Conservation (phyloP, 768 basidiomycete species). For the Agaricus sinodeliciosus region DNA sequence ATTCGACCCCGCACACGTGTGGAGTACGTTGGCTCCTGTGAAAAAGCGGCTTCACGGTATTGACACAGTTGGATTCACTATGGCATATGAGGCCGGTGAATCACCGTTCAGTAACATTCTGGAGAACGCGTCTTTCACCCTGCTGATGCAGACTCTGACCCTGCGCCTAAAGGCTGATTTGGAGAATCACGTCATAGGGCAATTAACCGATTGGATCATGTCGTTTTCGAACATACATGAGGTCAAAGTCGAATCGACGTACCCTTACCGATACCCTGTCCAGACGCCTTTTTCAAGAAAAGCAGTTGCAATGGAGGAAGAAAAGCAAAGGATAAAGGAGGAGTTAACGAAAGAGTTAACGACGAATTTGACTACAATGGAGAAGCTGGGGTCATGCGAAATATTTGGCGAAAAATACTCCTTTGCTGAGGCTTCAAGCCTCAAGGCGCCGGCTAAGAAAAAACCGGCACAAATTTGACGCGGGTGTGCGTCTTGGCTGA, state of each 20-base stretch:
- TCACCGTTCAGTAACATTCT: conserved; percentile 4
- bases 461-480: neutral
- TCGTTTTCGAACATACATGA: conserved; percentile 4
- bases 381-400: conserved; percentile 3
- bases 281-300: neutral
- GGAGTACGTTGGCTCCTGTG: conserved; percentile 1
- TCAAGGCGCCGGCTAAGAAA: no score
- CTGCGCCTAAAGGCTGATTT: conserved; percentile 6
- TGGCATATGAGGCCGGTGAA: conserved; percentile 7
- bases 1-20: neutral
- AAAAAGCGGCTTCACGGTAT: neutral
- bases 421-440: neutral
- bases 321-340: conserved; percentile 1
- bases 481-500: neutral
- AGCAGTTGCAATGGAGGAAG: conserved; percentile 3
- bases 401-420: conserved; percentile 8
- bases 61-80: neutral
- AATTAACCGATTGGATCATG: conserved; percentile 6
- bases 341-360: neutral
- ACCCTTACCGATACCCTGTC: conserved; percentile 8
- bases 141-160: conserved; percentile 1
- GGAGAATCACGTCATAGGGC: neutral
- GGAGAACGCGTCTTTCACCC: neutral
- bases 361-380: neutral
- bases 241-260: conserved; percentile 4